These are phyloP conservation scores for Lophiostoma macrostomum DNA, from an alignment of 495 filamentous ascomycete species.

Conservation along the genomic window DNA sequence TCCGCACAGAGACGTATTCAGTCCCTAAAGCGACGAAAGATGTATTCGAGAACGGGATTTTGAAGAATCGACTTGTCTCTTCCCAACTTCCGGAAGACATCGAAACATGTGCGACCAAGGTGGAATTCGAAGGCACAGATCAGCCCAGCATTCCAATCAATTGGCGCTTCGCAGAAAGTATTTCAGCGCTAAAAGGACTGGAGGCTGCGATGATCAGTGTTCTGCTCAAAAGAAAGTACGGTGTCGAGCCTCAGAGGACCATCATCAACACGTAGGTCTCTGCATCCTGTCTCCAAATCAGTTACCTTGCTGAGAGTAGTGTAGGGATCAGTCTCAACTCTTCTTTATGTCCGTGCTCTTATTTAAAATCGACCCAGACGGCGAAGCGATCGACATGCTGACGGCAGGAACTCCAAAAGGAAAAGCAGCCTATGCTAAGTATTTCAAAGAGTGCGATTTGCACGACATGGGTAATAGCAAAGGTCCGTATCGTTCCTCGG, in stretches of 20 bases:
- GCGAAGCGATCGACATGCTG: constrained; percentile 15
- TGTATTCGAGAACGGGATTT: constrained; percentile 33
- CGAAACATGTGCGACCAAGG: constrained; percentile 23
- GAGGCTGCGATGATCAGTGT: constrained; percentile 38
- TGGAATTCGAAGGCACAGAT: constrained; percentile 35
- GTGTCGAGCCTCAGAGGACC: constrained; percentile 30
- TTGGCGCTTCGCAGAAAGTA: constrained; percentile 39
- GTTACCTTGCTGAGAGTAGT: neutral
- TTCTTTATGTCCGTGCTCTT: constrained; percentile 42
- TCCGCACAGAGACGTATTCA: constrained; percentile 25
- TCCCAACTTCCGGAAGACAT: constrained; percentile 31
- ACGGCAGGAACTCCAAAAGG: constrained; percentile 7
- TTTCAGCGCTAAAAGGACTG: constrained; percentile 30
- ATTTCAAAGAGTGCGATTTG: constrained; percentile 33
- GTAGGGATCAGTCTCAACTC: constrained; percentile 40
- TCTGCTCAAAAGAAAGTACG: constrained; percentile 34
- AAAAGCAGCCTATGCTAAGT: constrained; percentile 27
- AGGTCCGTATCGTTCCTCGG: constrained; percentile 35
- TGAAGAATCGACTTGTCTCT: constrained; percentile 33
- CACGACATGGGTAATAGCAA: constrained; percentile 15
- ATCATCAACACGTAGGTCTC: constrained; percentile 31
- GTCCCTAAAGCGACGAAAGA: constrained; percentile 32
- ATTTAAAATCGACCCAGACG: constrained; percentile 32
- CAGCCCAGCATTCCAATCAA: constrained; percentile 40
- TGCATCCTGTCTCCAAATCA: neutral